A percentile compares a stretch with the other conserved stretches of the same genome.
These are phyloP conservation scores for Typha latifolia DNA, from an alignment of 176 grass and related monocot genomes.

Conservation along the genomic window DNA sequence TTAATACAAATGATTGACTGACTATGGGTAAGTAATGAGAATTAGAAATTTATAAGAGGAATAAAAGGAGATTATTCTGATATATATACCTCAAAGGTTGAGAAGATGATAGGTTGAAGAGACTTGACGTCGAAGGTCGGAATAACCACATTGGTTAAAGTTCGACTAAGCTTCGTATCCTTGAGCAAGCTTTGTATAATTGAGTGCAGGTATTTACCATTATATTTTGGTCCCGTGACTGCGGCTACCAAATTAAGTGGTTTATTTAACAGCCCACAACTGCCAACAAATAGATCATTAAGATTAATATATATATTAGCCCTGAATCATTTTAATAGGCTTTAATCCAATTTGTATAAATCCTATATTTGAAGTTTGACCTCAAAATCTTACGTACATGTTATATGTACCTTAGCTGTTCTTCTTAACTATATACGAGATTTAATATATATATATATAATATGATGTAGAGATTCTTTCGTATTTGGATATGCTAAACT, in stretches of 20 bases:
- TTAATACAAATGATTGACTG: background rate
- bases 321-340: no score
- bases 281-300: background rate
- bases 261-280: background rate
- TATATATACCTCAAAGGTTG: slow-evolving; percentile 25
- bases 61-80: background rate
- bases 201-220: slow-evolving; percentile 22
- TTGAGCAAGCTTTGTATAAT: slow-evolving; percentile 16
- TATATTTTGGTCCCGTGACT: slow-evolving; percentile 23
- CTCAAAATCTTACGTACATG: no score
- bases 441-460: no score
- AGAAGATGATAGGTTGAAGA: slow-evolving; percentile 33
- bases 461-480: no score
- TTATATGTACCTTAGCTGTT: no score
- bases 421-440: no score
- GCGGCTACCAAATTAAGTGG: background rate
- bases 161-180: slow-evolving; percentile 13
- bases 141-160: slow-evolving; percentile 34
- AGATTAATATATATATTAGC: no score
- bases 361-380: no score
- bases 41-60: background rate
- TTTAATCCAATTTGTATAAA: no score
- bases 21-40: background rate
- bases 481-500: no score
- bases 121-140: slow-evolving; percentile 36